These are phyloP conservation scores for Rossbeevera mucosa DNA, from an alignment of 768 basidiomycete species.

Conservation along the genomic window DNA sequence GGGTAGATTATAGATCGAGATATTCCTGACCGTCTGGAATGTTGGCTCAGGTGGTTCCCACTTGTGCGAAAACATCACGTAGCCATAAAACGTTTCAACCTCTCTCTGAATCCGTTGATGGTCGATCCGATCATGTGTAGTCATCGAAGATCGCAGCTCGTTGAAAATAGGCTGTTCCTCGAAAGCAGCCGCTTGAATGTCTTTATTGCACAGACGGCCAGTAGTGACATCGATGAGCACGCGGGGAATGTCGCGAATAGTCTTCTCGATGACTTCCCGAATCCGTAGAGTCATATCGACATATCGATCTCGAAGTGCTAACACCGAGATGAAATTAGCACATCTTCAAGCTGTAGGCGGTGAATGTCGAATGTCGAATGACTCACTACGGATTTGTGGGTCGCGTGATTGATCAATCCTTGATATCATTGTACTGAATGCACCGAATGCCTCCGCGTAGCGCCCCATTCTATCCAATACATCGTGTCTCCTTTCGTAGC, in stretches of 20 bases:
- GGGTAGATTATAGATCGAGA: background rate
- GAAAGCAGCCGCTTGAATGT: background rate
- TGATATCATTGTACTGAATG: background rate
- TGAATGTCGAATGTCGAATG: background rate
- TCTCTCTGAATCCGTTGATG: background rate
- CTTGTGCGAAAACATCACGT: background rate
- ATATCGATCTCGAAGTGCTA: background rate
- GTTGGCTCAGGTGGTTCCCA: background rate
- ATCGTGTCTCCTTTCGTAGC: background rate
- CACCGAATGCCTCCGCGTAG: background rate
- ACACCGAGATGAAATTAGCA: background rate
- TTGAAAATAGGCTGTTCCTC: background rate
- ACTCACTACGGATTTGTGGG: background rate
- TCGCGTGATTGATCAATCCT: background rate
- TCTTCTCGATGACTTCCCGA: background rate
- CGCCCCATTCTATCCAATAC: background rate
- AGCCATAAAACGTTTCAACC: background rate
- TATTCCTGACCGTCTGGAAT: background rate
- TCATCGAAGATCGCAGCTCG: background rate
- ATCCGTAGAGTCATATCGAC: background rate
- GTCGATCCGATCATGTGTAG: background rate
- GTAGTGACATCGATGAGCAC: background rate
- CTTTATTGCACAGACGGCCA: background rate
- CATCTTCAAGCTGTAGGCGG: background rate
- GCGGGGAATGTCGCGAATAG: background rate